These are phyloP conservation scores for Neurospora sp. DNA, from an alignment of 495 filamentous ascomycete genomes.

Conservation along the genomic window DNA sequence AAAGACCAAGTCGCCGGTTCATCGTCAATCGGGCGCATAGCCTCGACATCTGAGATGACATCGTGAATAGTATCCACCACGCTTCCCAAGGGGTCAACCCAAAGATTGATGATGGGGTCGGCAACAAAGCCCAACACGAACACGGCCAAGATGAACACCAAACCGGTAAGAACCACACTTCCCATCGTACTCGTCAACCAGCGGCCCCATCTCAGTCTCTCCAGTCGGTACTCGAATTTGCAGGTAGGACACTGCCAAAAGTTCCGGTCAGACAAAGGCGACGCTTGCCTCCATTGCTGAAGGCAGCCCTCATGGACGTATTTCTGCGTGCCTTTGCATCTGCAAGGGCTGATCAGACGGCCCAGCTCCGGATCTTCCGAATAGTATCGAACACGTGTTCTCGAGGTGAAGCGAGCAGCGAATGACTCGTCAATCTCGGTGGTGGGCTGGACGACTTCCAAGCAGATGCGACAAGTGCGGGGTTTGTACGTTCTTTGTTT, in stretches of 20 bases:
- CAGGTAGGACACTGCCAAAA: constrained; percentile 90
- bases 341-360: constrained; percentile 81
- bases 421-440: constrained; percentile 53
- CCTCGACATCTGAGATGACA: constrained; percentile 27
- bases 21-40: constrained; percentile 25
- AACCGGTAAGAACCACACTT: constrained; percentile 55
- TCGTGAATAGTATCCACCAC: constrained; percentile 29
- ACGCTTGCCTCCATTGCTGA: constrained; percentile 69
- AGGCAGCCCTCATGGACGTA: constrained; percentile 96
- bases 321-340: constrained; percentile 82
- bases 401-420: constrained; percentile 48
- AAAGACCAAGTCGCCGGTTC: constrained; percentile 53
- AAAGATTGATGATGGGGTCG: constrained; percentile 85
- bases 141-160: constrained; percentile 57
- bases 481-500: constrained; percentile 47
- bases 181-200: constrained; percentile 58
- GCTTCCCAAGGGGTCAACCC: constrained; percentile 58
- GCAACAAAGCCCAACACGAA: constrained; percentile 83
- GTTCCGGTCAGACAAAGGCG: constrained; percentile 56
- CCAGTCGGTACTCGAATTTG: constrained; percentile 70
- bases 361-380: constrained; percentile 66
- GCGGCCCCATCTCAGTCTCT: constrained; percentile 63
- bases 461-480: constrained; percentile 83
- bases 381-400: constrained; percentile 59
- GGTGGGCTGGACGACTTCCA: constrained; percentile 74